Evolutionary conservation across 192 early-diverging fungal species (phyloP).

Genomic region (Phlyctochytrium planicorne): DNA sequence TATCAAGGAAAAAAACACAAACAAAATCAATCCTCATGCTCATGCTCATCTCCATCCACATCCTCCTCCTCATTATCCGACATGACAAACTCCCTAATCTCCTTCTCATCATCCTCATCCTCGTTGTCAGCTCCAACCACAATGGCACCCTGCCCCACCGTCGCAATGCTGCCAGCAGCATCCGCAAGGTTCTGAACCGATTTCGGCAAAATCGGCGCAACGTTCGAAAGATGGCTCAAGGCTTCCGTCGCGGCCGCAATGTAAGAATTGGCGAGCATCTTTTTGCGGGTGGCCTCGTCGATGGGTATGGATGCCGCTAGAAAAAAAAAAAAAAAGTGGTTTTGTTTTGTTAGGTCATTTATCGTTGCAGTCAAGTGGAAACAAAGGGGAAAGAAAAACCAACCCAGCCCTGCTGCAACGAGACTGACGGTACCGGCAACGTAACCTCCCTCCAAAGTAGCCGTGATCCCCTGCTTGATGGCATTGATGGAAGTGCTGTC

Average conservation of each 20-base stretch:
- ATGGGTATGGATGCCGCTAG: slow-evolving; percentile 3
- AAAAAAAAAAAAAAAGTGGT: neutral
- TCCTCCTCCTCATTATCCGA: slow-evolving; percentile 3
- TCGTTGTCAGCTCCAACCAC: slow-evolving; percentile 12
- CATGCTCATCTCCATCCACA: too few species aligned
- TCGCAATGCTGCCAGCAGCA: slow-evolving; percentile 22
- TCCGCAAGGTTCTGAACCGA: slow-evolving; percentile 25
- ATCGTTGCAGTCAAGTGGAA: neutral
- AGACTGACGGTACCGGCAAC: slow-evolving; percentile 32
- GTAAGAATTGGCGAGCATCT: slow-evolving; percentile 17
- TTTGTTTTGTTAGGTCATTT: neutral
- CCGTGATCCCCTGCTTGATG: slow-evolving; percentile 21
- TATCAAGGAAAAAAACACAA: too few species aligned
- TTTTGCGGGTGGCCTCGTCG: neutral
- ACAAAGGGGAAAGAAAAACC: slow-evolving; percentile 1
- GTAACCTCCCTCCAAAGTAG: slow-evolving; percentile 32
- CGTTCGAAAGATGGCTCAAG: slow-evolving; percentile 27
- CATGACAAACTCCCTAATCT: neutral
- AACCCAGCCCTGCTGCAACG: slow-evolving; percentile 31
- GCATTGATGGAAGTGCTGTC: slow-evolving; percentile 20
- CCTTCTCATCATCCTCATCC: slow-evolving; percentile 15
- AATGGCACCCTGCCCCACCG: slow-evolving; percentile 8
- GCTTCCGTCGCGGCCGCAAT: slow-evolving; percentile 27
- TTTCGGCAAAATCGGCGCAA: slow-evolving; percentile 29
- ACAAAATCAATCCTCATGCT: too few species aligned